Evolutionary conservation across 257 asterid genomes (phyloP).

Genomic region (Primulina huaijiensis): DNA sequence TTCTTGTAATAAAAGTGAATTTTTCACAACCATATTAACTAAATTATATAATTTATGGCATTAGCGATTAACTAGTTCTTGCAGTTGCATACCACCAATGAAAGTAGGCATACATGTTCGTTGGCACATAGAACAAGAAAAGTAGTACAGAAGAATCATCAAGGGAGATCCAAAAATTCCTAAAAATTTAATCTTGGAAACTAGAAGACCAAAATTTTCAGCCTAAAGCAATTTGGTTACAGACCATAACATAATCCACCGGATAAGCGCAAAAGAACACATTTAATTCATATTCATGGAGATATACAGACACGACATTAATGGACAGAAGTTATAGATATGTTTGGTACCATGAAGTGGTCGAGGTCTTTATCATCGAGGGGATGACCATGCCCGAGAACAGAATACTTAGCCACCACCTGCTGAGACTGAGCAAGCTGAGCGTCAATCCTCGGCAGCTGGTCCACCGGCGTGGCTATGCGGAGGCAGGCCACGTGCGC

Average conservation of each 20-base stretch:
- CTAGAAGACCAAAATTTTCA: neutral
- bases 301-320: neutral
- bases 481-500: constrained; percentile 93
- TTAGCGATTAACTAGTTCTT: neutral
- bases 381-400: constrained; percentile 55
- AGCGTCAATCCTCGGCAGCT: constrained; percentile 92
- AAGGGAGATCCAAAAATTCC: constrained; percentile 11
- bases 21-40: neutral
- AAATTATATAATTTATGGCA: no score
- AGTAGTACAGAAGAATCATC: constrained; percentile 2
- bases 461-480: constrained; percentile 97
- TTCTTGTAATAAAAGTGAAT: neutral
- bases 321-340: neutral
- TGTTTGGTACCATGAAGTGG: constrained; percentile 71
- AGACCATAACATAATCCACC: neutral
- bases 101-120: neutral
- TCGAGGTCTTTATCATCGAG: constrained; percentile 86
- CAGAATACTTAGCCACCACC: constrained; percentile 82
- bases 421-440: constrained; percentile 90
- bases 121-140: constrained; percentile 8
- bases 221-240: neutral
- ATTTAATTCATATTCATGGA: neutral
- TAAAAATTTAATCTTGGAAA: constrained; percentile 11
- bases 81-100: neutral
- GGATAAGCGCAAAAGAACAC: constrained; percentile 2